These are phyloP conservation scores for Diplodia mutila DNA, from an alignment of 2,329 filamentous ascomycete genomes.

Conservation along the genomic window DNA sequence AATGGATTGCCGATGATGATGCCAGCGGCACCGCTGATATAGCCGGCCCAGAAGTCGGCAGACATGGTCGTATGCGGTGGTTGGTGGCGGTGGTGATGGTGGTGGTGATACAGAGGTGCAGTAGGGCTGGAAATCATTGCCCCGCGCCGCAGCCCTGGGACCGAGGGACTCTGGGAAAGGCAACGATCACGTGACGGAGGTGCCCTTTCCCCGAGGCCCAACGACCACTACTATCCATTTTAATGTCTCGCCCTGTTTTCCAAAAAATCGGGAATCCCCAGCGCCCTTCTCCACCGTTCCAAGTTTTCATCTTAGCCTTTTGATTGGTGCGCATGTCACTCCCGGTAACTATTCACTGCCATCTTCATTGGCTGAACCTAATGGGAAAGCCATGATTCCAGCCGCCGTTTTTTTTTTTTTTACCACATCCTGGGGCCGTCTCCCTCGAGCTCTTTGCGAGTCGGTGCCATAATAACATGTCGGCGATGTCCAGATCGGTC, in stretches of 20 bases:
- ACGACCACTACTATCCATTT: too few species aligned
- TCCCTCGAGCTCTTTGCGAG: too few species aligned
- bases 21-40: constrained; percentile 80
- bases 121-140: background rate
- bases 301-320: background rate
- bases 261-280: too few species aligned
- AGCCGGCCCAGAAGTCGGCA: constrained; percentile 92
- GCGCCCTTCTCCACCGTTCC: too few species aligned
- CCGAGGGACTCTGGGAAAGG: background rate
- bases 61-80: constrained; percentile 69
- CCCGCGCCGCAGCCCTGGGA: background rate
- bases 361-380: too few species aligned
- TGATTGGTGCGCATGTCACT: background rate
- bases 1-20: constrained; percentile 90
- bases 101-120: background rate
- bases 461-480: too few species aligned
- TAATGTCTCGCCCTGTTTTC: too few species aligned
- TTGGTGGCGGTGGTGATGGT: background rate
- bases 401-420: too few species aligned
- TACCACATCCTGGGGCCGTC: too few species aligned
- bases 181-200: background rate
- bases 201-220: background rate
- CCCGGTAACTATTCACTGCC: background rate
- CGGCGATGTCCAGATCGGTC: too few species aligned
- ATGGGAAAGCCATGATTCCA: background rate